A percentile compares a stretch with the other conserved stretches of the same genome.
phyloP scores from a whole-genome alignment of 2,329 filamentous ascomycete species.

The Trichoderma oligosporum region DNA sequence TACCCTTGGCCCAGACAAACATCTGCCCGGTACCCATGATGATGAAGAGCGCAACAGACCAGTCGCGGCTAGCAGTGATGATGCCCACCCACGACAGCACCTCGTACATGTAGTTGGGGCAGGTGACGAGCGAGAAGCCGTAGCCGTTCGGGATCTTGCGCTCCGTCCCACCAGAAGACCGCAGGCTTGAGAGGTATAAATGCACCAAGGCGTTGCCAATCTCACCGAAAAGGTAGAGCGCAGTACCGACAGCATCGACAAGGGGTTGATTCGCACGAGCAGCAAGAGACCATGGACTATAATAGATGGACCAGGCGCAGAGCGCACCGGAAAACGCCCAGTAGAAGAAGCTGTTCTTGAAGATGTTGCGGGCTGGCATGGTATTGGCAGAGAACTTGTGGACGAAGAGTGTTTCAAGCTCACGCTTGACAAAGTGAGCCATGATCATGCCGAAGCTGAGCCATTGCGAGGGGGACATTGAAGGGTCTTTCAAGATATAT shows the following conservation, averaged over 20 bases:
- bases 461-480: conserved; percentile 64
- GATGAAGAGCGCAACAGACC: conserved; percentile 74
- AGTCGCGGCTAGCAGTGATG: conserved; percentile 73
- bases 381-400: conserved; percentile 94
- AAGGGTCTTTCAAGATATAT: conserved; percentile 48
- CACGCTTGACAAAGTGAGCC: conserved; percentile 89
- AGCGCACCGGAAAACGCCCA: conserved; percentile 80
- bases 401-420: conserved; percentile 88
- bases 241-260: conserved; percentile 64
- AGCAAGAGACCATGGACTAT: conserved; percentile 68
- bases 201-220: conserved; percentile 77
- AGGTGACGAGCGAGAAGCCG: conserved; percentile 83
- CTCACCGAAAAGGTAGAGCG: conserved; percentile 74
- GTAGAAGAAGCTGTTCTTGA: conserved; percentile 95
- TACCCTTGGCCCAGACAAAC: conserved; percentile 83
- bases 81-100: conserved; percentile 81
- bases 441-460: conserved; percentile 70
- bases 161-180: conserved; percentile 75
- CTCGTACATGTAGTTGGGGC: conserved; percentile 97
- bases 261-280: conserved; percentile 47
- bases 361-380: conserved; percentile 86
- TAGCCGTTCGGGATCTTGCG: conserved; percentile 83
- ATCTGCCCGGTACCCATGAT: conserved; percentile 72
- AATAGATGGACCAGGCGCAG: conserved; percentile 74
- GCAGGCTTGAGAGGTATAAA: conserved; percentile 70